phyloP scores from a whole-genome alignment of 176 grass and related monocot genomes.

The Oryza meridionalis region DNA sequence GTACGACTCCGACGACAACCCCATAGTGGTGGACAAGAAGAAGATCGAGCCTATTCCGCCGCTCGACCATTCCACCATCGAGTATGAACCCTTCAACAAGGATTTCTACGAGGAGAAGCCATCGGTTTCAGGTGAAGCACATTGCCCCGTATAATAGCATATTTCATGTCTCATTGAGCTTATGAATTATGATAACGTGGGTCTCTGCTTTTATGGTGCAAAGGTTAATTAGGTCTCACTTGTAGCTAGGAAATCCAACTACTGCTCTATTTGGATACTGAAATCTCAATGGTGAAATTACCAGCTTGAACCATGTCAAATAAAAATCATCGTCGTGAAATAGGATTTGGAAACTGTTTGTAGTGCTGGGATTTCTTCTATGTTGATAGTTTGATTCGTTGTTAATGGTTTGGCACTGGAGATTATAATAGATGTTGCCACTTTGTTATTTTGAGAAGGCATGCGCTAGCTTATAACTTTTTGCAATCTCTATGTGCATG shows the following conservation, averaged over 20 bases:
- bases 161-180: constrained; percentile 4
- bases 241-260: background rate
- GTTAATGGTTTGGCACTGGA: constrained; percentile 7
- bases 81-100: constrained; percentile 82
- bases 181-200: constrained; percentile 1
- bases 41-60: constrained; percentile 92
- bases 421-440: background rate
- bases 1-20: constrained; percentile 94
- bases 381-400: constrained; percentile 7
- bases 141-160: constrained; percentile 17
- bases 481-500: background rate
- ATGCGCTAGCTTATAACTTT: background rate
- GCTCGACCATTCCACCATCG: constrained; percentile 74
- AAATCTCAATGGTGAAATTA: background rate
- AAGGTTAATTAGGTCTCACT: background rate
- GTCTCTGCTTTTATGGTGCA: background rate
- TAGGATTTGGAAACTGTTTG: background rate
- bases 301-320: background rate
- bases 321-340: background rate
- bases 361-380: background rate
- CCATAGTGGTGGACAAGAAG: constrained; percentile 87
- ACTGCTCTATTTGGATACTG: constrained; percentile 19
- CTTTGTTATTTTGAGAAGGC: constrained; percentile 10
- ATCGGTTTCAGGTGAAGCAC: constrained; percentile 75
- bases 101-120: constrained; percentile 96